Conservation (phyloP, 768 basidiomycete genomes). For the Galerina sulciceps region DNA sequence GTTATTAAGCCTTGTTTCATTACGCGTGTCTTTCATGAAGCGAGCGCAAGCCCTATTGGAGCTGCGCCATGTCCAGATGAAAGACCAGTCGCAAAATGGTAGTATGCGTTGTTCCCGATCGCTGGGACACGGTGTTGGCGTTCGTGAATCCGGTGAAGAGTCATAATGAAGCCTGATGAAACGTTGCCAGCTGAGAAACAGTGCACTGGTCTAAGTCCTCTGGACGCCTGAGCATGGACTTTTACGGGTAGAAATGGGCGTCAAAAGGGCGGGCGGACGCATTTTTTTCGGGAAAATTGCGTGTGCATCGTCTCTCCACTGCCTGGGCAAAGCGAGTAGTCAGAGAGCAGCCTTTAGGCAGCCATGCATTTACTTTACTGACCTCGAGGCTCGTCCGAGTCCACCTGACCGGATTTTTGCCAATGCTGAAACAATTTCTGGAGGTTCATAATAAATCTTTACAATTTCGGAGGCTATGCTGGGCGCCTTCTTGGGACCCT, state of each 20-base stretch:
- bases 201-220: no score
- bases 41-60: constrained; percentile 11
- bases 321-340: not conserved
- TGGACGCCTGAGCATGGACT: no score
- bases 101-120: constrained; percentile 15
- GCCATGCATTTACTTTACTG: not conserved
- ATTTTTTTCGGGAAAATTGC: not conserved
- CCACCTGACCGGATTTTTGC: not conserved
- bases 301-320: not conserved
- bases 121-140: constrained; percentile 8
- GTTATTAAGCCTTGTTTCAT: constrained; percentile 13
- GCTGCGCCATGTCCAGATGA: constrained; percentile 11
- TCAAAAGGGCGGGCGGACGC: not conserved
- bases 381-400: not conserved
- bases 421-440: not conserved
- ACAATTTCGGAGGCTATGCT: not conserved
- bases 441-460: not conserved
- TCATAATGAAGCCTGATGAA: not conserved
- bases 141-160: not conserved
- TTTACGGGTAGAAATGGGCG: not conserved
- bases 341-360: not conserved
- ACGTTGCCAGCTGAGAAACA: no score
- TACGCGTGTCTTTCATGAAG: constrained; percentile 18
- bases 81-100: constrained; percentile 11
- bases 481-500: not conserved